These are phyloP conservation scores for Chenopodium quinoa DNA, from an alignment of 148 eudicot species.

Conservation along the genomic window DNA sequence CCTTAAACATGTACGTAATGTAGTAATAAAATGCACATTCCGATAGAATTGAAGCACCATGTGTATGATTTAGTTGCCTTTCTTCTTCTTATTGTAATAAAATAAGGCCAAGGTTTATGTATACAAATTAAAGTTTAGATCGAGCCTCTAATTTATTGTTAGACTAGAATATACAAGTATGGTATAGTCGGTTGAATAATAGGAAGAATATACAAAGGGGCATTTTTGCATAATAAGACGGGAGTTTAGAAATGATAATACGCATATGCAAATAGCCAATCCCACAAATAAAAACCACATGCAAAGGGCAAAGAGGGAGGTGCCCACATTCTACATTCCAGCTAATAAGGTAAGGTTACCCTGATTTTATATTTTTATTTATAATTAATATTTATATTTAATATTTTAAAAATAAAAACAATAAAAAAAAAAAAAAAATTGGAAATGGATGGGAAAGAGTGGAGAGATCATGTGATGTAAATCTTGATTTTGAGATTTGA, in stretches of 20 bases:
- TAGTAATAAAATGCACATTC: too few relatives aligned
- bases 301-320: slow-evolving; percentile 1
- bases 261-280: slow-evolving; percentile 13
- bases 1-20: too few relatives aligned
- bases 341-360: slow-evolving; percentile 7
- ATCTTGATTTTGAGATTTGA: slow-evolving; percentile 18
- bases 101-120: too few relatives aligned
- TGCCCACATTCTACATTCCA: slow-evolving; percentile 6
- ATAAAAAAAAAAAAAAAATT: background rate
- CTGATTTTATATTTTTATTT: background rate
- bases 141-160: too few relatives aligned
- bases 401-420: too few relatives aligned
- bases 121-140: too few relatives aligned
- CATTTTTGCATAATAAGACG: background rate
- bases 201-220: background rate
- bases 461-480: slow-evolving; percentile 22
- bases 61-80: too few relatives aligned
- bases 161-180: too few relatives aligned
- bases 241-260: background rate
- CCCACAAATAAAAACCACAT: slow-evolving; percentile 22
- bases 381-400: too few relatives aligned
- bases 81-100: too few relatives aligned
- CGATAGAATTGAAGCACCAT: too few relatives aligned
- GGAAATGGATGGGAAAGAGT: background rate
- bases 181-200: background rate